Evolutionary conservation across 2,329 filamentous ascomycete species (phyloP), one percentile per base, ranked within the genome.

Genomic region (Neofusicoccum umdonicola): DNA sequence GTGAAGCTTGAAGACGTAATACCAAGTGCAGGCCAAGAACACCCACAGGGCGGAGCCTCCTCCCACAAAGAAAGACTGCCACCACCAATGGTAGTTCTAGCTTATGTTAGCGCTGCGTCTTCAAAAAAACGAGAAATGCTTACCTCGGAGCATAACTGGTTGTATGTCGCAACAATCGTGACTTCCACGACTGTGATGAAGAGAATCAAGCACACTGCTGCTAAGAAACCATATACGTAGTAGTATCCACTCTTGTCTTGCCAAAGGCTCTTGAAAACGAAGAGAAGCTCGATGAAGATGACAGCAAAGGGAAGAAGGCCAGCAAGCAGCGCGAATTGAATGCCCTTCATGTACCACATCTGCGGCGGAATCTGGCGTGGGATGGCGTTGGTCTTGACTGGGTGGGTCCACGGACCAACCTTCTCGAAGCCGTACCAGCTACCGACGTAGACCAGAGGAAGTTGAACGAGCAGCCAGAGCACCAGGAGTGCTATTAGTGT

Each of bases 191-290:
- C 87, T 0, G 91, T 92, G 47, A 95, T 77, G 35, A 92, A 82
- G 8, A 95, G 79, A 65, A 95, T 90, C 11, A 86, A 80, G 27
- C 84, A 88, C 9, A 95, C 89, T 15, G 92, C 87, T 7, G 88
- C 88, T 68, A 95, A 78, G 80, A 94, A 96, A 11, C 92, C 92
- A 74, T 95, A 96, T 22, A 96, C 88, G 77, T 96, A 96, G 78
- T 96, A 96, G 77, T 93, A 96, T 6, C 91, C 91, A 72, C 88
- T 92, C 81, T 96, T 96, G 78, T 96, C 92, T 76, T 93, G 90
- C 90, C 92, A 95, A 39, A 96, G 77, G 56, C 90, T 93, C 78
- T 92, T 91, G 78, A 96, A 95, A 57, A 95, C 88, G 74, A 93
- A 95, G 47, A 94, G 83, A 13, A 96, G 84, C 78, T 96, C 92